Percentiles rank a stretch among this genome's conserved stretches.
Conservation (phyloP, 1,284 basidiomycete species). For the Phellopilus nigrolimitatus region DNA sequence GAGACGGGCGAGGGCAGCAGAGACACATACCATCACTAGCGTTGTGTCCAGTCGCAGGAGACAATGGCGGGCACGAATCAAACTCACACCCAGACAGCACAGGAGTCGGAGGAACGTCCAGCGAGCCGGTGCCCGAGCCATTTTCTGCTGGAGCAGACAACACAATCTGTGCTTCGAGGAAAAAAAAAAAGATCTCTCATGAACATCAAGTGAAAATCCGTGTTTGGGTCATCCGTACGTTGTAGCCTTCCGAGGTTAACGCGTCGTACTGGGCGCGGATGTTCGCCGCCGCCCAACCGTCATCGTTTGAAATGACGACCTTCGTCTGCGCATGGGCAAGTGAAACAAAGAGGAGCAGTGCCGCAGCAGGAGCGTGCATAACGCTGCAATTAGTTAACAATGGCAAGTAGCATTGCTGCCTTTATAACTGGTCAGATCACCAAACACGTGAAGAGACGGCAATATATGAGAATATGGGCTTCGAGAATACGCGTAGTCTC, state of each 20-base stretch:
- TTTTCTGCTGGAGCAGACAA: constrained; percentile 25
- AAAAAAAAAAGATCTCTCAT: not conserved
- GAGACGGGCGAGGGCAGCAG: not conserved
- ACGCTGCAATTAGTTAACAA: too few relatives aligned
- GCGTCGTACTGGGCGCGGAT: constrained; percentile 32
- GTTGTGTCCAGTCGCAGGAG: constrained; percentile 42
- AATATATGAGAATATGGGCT: too few relatives aligned
- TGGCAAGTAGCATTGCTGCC: too few relatives aligned
- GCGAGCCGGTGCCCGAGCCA: constrained; percentile 25
- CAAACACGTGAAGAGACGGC: too few relatives aligned
- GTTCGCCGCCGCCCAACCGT: constrained; percentile 15
- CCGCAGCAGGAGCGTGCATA: too few relatives aligned
- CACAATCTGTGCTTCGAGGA: constrained; percentile 19
- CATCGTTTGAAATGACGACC: constrained; percentile 12
- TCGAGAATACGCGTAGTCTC: too few relatives aligned
- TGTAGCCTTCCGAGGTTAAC: constrained; percentile 35
- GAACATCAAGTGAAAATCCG: not conserved
- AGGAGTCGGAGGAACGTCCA: constrained; percentile 26
- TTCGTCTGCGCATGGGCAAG: constrained; percentile 5
- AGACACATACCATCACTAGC: constrained; percentile 36
- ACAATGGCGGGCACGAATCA: constrained; percentile 37
- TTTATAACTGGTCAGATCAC: too few relatives aligned
- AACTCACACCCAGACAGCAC: constrained; percentile 36
- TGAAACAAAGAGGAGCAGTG: not conserved
- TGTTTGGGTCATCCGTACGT: constrained; percentile 29